These are phyloP conservation scores for Apium graveolens DNA, from an alignment of 129 eudicot species.

Conservation along the genomic window DNA sequence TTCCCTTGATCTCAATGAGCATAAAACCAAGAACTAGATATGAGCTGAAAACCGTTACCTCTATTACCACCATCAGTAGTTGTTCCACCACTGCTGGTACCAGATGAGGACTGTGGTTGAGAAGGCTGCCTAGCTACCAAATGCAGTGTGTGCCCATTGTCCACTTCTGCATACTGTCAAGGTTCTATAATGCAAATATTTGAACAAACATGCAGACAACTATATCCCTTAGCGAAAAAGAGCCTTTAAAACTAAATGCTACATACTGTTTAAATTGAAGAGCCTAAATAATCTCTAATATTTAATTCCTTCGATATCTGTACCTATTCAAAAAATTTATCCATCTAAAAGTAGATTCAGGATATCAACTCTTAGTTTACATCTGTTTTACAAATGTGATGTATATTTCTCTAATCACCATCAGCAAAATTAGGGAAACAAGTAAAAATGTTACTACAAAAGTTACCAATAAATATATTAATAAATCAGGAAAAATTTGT, in stretches of 20 bases:
- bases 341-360: neutral
- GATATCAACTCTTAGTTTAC: neutral
- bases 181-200: constrained; percentile 16
- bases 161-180: constrained; percentile 55
- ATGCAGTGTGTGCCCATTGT: constrained; percentile 84
- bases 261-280: neutral
- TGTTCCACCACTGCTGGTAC: constrained; percentile 31
- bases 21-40: neutral
- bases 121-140: constrained; percentile 84
- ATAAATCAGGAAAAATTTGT: neutral
- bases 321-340: neutral
- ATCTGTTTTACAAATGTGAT: neutral
- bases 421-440: neutral
- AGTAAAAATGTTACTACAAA: neutral
- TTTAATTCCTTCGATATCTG: no score
- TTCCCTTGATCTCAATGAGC: neutral
- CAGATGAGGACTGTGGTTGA: constrained; percentile 56
- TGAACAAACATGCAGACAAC: neutral
- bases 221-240: neutral
- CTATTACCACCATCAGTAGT: constrained; percentile 31
- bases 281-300: neutral
- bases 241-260: neutral
- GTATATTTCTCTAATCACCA: neutral
- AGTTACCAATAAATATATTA: neutral
- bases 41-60: constrained; percentile 24